A percentile compares a stretch with the other conserved stretches of the same genome.
Evolutionary conservation across 768 basidiomycete genomes (phyloP).

Genomic region (Kwoniella botswanensis): DNA sequence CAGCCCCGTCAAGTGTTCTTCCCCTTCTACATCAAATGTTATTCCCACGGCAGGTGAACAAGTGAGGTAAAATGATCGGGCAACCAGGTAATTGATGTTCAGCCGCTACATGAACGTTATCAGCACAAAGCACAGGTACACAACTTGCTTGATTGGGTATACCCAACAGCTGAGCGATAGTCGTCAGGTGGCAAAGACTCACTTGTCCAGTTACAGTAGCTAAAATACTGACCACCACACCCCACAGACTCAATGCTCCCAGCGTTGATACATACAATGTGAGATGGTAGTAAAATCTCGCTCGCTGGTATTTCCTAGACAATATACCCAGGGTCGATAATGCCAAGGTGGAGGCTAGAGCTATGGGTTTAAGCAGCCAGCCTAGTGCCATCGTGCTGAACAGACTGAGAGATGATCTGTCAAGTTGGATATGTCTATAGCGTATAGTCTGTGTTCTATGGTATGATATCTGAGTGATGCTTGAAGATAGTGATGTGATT

Average conservation of each 20-base stretch:
- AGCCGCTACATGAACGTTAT: conserved; percentile 59
- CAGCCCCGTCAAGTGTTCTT: conserved; percentile 70
- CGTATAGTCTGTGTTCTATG: neutral
- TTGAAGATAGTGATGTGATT: neutral
- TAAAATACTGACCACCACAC: conserved; percentile 69
- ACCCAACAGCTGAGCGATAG: too few relatives aligned
- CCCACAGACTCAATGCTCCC: conserved; percentile 72
- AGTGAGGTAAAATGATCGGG: conserved; percentile 77
- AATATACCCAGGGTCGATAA: conserved; percentile 52
- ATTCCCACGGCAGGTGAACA: conserved; percentile 71
- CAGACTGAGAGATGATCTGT: neutral
- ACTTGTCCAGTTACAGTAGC: conserved; percentile 66
- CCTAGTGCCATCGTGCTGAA: conserved; percentile 18
- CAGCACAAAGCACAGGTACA: conserved; percentile 6
- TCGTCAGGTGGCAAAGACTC: conserved; percentile 23
- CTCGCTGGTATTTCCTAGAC: conserved; percentile 41
- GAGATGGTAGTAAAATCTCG: conserved; percentile 67
- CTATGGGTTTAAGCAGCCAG: conserved; percentile 50
- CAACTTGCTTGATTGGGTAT: neutral
- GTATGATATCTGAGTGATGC: conserved; percentile 3
- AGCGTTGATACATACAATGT: conserved; percentile 75
- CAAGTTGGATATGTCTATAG: neutral
- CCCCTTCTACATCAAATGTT: conserved; percentile 78
- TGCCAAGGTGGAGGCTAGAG: conserved; percentile 46
- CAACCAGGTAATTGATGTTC: conserved; percentile 83